Percentiles rank a stretch among this genome's conserved stretches.
phyloP scores from a whole-genome alignment of 2,329 filamentous ascomycete species.

The Trichoderma asperellum region DNA sequence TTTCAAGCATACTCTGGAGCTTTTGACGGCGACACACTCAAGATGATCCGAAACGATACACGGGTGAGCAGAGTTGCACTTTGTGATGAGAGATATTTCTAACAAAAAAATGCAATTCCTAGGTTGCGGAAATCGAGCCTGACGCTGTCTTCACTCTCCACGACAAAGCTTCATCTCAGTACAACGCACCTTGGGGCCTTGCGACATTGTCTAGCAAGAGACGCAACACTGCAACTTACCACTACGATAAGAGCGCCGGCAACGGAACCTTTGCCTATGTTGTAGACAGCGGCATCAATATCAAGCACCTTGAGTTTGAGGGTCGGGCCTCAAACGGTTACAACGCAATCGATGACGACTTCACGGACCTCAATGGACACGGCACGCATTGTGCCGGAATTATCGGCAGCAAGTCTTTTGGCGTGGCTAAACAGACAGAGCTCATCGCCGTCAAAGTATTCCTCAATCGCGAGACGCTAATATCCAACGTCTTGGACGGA shows the following conservation, averaged over 20 bases:
- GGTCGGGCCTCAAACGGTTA: conserved; percentile 47
- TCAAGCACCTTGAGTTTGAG: conserved; percentile 50
- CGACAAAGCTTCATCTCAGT: conserved; percentile 41
- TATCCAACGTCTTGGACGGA: conserved; percentile 37
- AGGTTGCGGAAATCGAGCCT: conserved; percentile 12
- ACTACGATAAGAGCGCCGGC: conserved; percentile 49
- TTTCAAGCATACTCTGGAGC: conserved; percentile 49
- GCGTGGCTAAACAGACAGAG: conserved; percentile 48
- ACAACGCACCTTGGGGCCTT: conserved; percentile 49
- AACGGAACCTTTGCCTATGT: conserved; percentile 54
- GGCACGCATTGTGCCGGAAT: conserved; percentile 54
- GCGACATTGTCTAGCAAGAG: conserved; percentile 49
- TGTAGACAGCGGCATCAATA: conserved; percentile 58
- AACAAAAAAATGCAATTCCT: neutral
- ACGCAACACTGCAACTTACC: conserved; percentile 43
- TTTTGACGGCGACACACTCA: conserved; percentile 48
- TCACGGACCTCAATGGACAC: conserved; percentile 47
- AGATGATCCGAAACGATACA: conserved; percentile 42
- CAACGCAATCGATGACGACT: conserved; percentile 42
- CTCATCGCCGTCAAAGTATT: conserved; percentile 53
- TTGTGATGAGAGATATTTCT: neutral
- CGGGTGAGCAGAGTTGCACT: conserved; percentile 36
- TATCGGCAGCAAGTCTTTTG: conserved; percentile 49
- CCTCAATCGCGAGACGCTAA: conserved; percentile 32
- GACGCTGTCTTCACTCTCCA: conserved; percentile 23